A percentile compares a stretch with the other conserved stretches of the same genome.
Conservation (phyloP, 176 grass and related monocot species). For the Triticum turgidum region DNA sequence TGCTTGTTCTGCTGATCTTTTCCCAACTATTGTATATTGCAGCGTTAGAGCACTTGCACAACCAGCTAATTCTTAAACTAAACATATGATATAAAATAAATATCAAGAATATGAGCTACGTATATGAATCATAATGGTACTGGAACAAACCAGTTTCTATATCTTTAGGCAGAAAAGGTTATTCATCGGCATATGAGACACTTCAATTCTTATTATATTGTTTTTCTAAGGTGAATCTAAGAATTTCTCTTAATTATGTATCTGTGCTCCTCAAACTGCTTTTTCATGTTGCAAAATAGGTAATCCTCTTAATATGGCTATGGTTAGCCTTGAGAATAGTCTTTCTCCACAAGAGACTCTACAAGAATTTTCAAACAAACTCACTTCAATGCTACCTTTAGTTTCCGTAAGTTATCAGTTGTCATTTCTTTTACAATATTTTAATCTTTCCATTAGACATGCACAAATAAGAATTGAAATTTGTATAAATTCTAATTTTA, state of each 20-base stretch:
- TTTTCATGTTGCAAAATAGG: conserved; percentile 37
- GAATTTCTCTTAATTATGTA: background rate
- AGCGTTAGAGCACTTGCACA: background rate
- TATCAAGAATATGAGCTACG: background rate
- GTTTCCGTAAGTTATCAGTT: conserved; percentile 52
- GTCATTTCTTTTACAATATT: background rate
- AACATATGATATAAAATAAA: background rate
- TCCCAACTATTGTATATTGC: background rate
- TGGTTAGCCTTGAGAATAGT: conserved; percentile 44
- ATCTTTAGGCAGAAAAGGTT: background rate
- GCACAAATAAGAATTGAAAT: conserved; percentile 27
- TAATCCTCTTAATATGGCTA: conserved; percentile 83
- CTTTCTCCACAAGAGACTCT: conserved; percentile 52
- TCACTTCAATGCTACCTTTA: conserved; percentile 73
- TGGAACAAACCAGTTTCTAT: background rate
- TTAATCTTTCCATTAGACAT: background rate
- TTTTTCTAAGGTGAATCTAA: background rate
- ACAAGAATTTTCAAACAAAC: conserved; percentile 58
- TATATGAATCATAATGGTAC: background rate
- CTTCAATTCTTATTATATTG: background rate
- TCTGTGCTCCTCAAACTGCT: background rate
- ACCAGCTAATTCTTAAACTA: background rate
- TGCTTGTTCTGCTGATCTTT: conserved; percentile 2
- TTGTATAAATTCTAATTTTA: conserved; percentile 11
- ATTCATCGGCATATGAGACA: background rate